Base-by-base conservation (phyloP, 208 protist species). In the Trypanosoma grayi region DNA sequence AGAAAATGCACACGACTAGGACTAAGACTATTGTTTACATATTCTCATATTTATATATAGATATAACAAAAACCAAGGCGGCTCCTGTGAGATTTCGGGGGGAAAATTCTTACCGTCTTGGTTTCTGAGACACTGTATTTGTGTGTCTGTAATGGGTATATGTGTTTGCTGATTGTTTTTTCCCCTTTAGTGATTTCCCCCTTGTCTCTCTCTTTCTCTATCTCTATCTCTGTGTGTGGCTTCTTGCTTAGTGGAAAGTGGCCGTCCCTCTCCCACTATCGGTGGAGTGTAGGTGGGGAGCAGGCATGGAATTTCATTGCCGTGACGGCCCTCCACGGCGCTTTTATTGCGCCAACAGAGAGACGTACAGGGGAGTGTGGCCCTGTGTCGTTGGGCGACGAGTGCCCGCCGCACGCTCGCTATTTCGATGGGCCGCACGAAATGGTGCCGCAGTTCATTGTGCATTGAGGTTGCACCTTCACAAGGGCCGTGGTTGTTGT, bases 341-440 rank as follows among this genome's bases (percentile, higher is more conserved):
- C 20, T 76, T 89, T 56, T 55, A 79, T 24, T 94, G 83, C 60
- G 61, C 53, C 33, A 90, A 90, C 57, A 73, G 65, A 25, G 56
- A 70, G 9, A 90, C 85, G 4, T 85, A 85, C 56, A 60, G 71
- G 8, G 70, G 73, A 37, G 59, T 91, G 9, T 95, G 89, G 85
- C 85, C 89, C n/a, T 85, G 70, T 57, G 53, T 91, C 33, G 75
- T 89, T 47, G 70, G 77, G 7, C 56, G 66, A 24, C 58, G 56
- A 43, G 77, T 92, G 14, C 89, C 83, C 1, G 85, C 70, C 2
- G 89, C 83, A 0, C 67, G 74, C 34, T 62, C 67, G 30, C 62
- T 92, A 53, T 79, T 75, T 67, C 75, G 78, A 2, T 95, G 85
- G 83, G 83, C 79, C 0, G 68, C 84, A 9, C 71, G 75, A 9